phyloP scores from a whole-genome alignment of 345 rosid genomes.

The Sisymbrium altissimum region DNA sequence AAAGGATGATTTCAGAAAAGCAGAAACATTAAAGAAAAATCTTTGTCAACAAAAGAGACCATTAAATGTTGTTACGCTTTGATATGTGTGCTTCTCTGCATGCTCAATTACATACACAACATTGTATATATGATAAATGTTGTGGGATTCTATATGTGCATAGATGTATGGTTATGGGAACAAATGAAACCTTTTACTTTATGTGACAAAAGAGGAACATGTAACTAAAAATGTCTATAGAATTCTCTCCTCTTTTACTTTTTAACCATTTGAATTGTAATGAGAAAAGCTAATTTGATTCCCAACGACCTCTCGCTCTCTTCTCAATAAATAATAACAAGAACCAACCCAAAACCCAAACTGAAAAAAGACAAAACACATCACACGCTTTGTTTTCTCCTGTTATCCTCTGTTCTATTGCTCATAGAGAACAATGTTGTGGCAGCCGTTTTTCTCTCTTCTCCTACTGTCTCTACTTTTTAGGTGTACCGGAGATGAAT shows the following conservation, averaged over 20 bases:
- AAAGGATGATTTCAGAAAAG: slow-evolving; percentile 17
- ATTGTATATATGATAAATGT: background rate
- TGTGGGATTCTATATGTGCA: slow-evolving; percentile 3
- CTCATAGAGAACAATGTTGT: slow-evolving; percentile 18
- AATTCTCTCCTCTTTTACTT: slow-evolving; percentile 25
- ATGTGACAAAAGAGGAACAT: slow-evolving; percentile 31
- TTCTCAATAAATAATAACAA: slow-evolving; percentile 31
- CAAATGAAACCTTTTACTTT: slow-evolving; percentile 31
- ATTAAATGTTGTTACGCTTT: slow-evolving; percentile 25
- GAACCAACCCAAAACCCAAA: slow-evolving; percentile 21
- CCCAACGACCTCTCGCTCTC: slow-evolving; percentile 33
- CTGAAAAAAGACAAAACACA: slow-evolving; percentile 26
- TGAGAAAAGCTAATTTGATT: slow-evolving; percentile 26
- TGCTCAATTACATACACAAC: slow-evolving; percentile 11
- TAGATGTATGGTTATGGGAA: slow-evolving; percentile 25
- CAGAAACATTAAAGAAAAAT: slow-evolving; percentile 18
- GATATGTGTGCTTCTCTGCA: slow-evolving; percentile 34
- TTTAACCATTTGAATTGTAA: slow-evolving; percentile 31
- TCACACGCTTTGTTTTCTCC: slow-evolving; percentile 30
- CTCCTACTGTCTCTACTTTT: slow-evolving; percentile 28
- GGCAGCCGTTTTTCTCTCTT: slow-evolving; percentile 20
- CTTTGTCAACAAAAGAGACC: slow-evolving; percentile 10
- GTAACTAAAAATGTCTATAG: slow-evolving; percentile 22
- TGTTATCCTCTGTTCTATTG: slow-evolving; percentile 20
- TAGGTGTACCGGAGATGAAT: slow-evolving; percentile 19